Percentiles rank a stretch among this genome's conserved stretches.
Conservation (phyloP, 2,329 filamentous ascomycete genomes). For the Dactylellina cionopaga region DNA sequence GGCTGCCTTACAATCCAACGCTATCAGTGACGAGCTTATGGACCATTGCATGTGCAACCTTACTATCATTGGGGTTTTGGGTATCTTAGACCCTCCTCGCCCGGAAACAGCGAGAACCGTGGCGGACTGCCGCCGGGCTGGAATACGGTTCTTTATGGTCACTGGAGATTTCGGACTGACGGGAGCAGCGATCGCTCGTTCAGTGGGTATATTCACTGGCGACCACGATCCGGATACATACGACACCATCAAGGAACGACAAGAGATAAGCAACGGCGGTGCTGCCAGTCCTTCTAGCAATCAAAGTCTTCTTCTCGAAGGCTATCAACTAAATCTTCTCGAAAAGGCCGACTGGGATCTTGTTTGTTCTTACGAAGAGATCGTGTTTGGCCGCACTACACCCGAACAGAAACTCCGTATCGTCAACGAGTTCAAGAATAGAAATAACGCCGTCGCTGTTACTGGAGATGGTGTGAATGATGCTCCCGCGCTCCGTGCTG, state of each 20-base stretch:
- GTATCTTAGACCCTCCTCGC: conserved; percentile 71
- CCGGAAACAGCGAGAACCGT: conserved; percentile 69
- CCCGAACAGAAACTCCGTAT: conserved; percentile 65
- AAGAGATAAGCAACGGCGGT: conserved; percentile 66
- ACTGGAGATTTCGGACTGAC: conserved; percentile 70
- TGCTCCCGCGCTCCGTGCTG: conserved; percentile 89
- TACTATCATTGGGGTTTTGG: conserved; percentile 69
- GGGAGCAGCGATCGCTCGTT: conserved; percentile 68
- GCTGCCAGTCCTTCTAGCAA: conserved; percentile 20
- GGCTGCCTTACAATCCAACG: conserved; percentile 61
- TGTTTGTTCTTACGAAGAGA: conserved; percentile 67
- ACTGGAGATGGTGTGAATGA: conserved; percentile 96
- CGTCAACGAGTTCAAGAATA: conserved; percentile 69
- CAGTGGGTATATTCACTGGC: conserved; percentile 68
- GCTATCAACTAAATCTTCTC: conserved; percentile 59
- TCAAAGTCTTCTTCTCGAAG: background rate
- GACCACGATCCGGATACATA: conserved; percentile 63
- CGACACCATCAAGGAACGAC: conserved; percentile 67
- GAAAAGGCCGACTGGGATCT: conserved; percentile 65
- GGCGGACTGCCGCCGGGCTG: conserved; percentile 66
- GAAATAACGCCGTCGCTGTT: conserved; percentile 92
- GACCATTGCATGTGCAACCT: conserved; percentile 60
- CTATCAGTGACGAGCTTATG: conserved; percentile 66
- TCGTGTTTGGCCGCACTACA: conserved; percentile 68
- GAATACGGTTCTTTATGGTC: conserved; percentile 69